Percentiles rank a stretch among this genome's conserved stretches.
Evolutionary conservation across 1,284 basidiomycete genomes (phyloP).

Genomic region (Cystobasidiaceae sp.): DNA sequence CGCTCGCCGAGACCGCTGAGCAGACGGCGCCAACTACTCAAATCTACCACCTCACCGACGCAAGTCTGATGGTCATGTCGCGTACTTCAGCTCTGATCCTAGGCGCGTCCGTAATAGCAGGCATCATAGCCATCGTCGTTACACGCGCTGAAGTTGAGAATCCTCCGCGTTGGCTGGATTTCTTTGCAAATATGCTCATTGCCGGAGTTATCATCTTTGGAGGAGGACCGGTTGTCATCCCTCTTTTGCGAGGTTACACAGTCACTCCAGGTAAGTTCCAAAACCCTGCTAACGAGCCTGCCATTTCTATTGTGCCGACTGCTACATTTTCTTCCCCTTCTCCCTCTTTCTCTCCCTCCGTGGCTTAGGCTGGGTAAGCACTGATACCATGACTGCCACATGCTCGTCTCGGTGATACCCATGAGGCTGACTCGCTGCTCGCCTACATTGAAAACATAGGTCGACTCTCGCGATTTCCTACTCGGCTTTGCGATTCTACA

Average conservation of each 20-base stretch:
- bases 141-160: conserved; percentile 45
- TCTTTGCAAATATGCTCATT: conserved; percentile 52
- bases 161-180: conserved; percentile 45
- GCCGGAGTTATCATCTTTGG: conserved; percentile 58
- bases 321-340: no score
- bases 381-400: no score
- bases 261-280: conserved; percentile 51
- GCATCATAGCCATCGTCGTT: conserved; percentile 45
- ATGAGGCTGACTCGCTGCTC: no score
- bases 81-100: conserved; percentile 36
- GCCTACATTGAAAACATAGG: conserved; percentile 41
- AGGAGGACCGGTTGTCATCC: conserved; percentile 58
- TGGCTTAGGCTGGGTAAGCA: no score
- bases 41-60: no score
- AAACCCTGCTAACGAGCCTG: no score
- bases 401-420: no score
- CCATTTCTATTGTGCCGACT: no score
- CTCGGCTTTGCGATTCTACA: conserved; percentile 56
- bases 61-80: neutral
- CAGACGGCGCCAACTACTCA: no score
- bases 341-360: no score
- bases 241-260: conserved; percentile 56
- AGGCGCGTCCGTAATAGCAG: conserved; percentile 37
- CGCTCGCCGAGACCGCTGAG: no score
- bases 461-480: conserved; percentile 56